phyloP scores from a whole-genome alignment of 371 early-diverging fungal species.

The Rhizopus delemar region DNA sequence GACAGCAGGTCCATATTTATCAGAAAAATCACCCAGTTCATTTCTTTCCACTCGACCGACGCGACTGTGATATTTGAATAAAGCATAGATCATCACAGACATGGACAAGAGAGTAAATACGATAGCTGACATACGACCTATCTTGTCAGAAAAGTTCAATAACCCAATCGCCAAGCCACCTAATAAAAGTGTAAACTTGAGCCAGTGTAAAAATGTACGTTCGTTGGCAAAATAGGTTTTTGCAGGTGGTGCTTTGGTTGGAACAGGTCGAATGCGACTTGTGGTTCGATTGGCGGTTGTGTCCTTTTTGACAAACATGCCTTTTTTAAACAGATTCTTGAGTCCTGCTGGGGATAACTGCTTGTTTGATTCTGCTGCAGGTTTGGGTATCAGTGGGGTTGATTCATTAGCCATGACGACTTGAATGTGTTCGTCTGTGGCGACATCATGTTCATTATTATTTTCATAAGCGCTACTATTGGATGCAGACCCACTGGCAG shows the following conservation, averaged over 20 bases:
- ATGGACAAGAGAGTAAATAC: conserved; percentile 71
- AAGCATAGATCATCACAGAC: conserved; percentile 80
- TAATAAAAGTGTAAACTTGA: conserved; percentile 66
- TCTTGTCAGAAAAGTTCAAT: conserved; percentile 74
- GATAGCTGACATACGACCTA: conserved; percentile 66
- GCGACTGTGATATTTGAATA: conserved; percentile 85
- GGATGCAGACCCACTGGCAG: conserved; percentile 29
- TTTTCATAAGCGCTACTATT: conserved; percentile 26
- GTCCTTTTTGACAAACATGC: conserved; percentile 10
- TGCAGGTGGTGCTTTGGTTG: conserved; percentile 51
- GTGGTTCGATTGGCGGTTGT: neutral
- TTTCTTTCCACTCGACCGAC: conserved; percentile 64
- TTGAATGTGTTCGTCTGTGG: conserved; percentile 33
- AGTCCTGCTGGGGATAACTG: conserved; percentile 30
- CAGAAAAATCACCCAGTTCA: conserved; percentile 65
- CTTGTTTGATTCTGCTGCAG: neutral
- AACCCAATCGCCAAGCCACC: conserved; percentile 73
- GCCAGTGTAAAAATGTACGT: conserved; percentile 90
- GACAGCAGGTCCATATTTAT: conserved; percentile 71
- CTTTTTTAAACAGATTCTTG: conserved; percentile 20
- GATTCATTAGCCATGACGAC: conserved; percentile 33
- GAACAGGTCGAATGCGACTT: conserved; percentile 16
- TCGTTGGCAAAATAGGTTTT: conserved; percentile 98
- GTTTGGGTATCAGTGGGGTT: conserved; percentile 18
- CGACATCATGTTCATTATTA: conserved; percentile 13